A percentile compares a stretch with the other conserved stretches of the same genome.
These are phyloP conservation scores for Verticillium nonalfalfae DNA, from an alignment of 2,329 filamentous ascomycete genomes.

Conservation along the genomic window DNA sequence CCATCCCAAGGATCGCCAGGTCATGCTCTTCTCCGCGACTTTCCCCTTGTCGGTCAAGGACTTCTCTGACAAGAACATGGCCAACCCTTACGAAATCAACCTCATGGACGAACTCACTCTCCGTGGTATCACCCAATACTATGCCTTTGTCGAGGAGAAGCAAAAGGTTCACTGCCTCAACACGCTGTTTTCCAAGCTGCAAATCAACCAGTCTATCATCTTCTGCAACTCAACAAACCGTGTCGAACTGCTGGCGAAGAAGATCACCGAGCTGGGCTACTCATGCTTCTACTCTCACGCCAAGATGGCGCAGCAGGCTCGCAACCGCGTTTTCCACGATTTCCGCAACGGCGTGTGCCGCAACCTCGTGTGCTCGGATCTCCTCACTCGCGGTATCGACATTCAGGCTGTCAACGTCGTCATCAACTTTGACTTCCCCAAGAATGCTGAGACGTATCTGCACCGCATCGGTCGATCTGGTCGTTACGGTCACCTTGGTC, in stretches of 20 bases:
- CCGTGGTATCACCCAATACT: constrained; percentile 97
- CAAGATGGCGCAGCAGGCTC: constrained; percentile 93
- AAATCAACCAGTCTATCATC: constrained; percentile 99
- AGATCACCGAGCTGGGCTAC: constrained; percentile 98
- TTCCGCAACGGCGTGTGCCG: constrained; percentile 97
- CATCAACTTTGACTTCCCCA: constrained; percentile 99
- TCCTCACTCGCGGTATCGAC: constrained; percentile 97
- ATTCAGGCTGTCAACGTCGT: constrained; percentile 99
- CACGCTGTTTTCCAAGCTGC: constrained; percentile 96
- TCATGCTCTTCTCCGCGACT: constrained; percentile 98
- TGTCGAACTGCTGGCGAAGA: constrained; percentile 95
- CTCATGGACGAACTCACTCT: constrained; percentile 99
- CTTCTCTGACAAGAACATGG: constrained; percentile 98
- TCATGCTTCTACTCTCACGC: constrained; percentile 99
- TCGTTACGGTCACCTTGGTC: constrained; percentile 91
- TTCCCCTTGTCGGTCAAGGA: constrained; percentile 96
- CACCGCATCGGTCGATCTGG: constrained; percentile 97
- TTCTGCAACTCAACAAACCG: constrained; percentile 99
- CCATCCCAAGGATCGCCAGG: constrained; percentile 94
- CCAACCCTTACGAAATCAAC: constrained; percentile 95
- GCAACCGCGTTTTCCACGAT: constrained; percentile 98
- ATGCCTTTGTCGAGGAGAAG: constrained; percentile 98
- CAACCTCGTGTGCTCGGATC: constrained; percentile 95
- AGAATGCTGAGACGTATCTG: constrained; percentile 98
- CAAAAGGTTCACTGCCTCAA: constrained; percentile 99